Conservation (phyloP, 1,284 basidiomycete genomes). For the Schizopora paradoxa region DNA sequence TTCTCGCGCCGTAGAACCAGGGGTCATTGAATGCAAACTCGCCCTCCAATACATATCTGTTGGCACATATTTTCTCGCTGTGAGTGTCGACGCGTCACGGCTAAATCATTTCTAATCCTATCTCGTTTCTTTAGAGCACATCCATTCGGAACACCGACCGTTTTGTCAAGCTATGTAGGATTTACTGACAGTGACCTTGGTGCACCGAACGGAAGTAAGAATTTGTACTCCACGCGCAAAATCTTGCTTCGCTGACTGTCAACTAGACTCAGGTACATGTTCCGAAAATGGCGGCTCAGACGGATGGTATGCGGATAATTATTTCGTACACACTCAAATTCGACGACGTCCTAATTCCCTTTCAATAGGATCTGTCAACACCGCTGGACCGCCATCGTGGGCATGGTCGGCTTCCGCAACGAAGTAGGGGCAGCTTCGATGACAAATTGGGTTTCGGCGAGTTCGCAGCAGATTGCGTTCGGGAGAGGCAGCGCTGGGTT, state of each 20-base stretch:
- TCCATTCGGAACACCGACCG: constrained; percentile 59
- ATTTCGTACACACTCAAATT: neutral
- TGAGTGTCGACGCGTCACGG: no score
- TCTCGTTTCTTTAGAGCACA: constrained; percentile 36
- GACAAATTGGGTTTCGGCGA: constrained; percentile 52
- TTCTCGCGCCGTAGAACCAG: constrained; percentile 35
- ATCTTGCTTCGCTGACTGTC: neutral
- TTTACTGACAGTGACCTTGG: constrained; percentile 49
- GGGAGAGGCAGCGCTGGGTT: constrained; percentile 43
- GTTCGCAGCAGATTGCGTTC: constrained; percentile 55
- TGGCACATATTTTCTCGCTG: constrained; percentile 58
- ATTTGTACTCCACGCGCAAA: neutral
- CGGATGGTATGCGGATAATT: constrained; percentile 38
- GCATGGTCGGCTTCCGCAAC: constrained; percentile 63
- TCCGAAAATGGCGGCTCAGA: constrained; percentile 44
- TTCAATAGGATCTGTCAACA: constrained; percentile 49
- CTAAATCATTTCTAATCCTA: neutral
- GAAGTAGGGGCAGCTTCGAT: constrained; percentile 41
- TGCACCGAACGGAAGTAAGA: constrained; percentile 47
- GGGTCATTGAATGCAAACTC: constrained; percentile 53
- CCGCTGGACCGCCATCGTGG: constrained; percentile 50
- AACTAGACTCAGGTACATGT: constrained; percentile 48
- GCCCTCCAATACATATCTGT: constrained; percentile 56
- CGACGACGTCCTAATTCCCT: neutral
- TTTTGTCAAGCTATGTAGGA: constrained; percentile 54